Base-by-base conservation (phyloP, 2,329 filamentous ascomycete species). In the Basipetospora chlamydospora region DNA sequence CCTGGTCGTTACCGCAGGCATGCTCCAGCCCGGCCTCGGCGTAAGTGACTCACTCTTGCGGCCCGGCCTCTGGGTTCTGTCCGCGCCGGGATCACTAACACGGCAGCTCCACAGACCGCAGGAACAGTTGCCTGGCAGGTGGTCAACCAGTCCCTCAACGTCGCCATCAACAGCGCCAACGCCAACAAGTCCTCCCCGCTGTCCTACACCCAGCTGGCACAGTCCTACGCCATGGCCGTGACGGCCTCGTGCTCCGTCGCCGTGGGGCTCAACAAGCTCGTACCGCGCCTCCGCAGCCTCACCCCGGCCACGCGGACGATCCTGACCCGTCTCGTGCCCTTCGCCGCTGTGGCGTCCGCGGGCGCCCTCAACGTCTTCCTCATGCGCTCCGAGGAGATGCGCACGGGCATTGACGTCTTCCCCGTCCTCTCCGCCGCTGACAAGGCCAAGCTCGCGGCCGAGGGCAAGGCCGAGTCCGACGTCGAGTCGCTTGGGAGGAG, bases 341-440 rank as follows among this genome's bases (percentile, higher is more conserved):
- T 98, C 53, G 90, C 88, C 1, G 90, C 90, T 10, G 90, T 98
- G 9, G 88, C 88, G 21, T 82, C 77, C 41, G 90, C 90, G 4
- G 87, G 86, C 50, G 85, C 78, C 2, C 68, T 98, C 43, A 98
- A 98, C 58, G 90, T 95, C 18, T 92, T 95, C 60, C 72, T 98
- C 38, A 98, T 98, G 90, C 84, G 90, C 41, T 80, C 85, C 44
- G 88, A 95, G 58, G 90, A 98, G 63, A 96, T 98, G 49, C 73
- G 82, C 50, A 74, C 73, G 42, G 90, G 90, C 36, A 98, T 98
- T 51, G 84, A 96, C 56, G 76, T 98, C 26, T 95, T 80, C 57
- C 86, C 87, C 2, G 77, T 85, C 6, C 69, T 87, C 9, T 78
- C 77, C 2, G 77, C 77, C 4, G 67, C 67, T 12, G 77, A 86